Conservation (phyloP, 1,284 basidiomycete species). For the Ustilago xerochloae region DNA sequence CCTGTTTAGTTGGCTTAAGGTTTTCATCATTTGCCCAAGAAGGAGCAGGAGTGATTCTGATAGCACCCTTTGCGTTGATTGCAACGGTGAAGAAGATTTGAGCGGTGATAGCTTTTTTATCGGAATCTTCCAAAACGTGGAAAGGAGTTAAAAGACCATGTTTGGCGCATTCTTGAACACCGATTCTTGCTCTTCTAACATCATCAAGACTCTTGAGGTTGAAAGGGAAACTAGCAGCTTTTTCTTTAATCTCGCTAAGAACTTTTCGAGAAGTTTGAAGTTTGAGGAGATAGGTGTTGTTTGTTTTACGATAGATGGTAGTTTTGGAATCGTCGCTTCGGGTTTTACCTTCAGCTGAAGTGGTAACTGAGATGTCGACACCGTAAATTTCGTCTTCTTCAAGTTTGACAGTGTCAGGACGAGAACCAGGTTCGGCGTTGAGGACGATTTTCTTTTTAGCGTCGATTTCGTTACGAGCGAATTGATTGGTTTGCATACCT, state of each 20-base stretch:
- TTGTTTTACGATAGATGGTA: conserved; percentile 91
- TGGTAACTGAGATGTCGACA: conserved; percentile 83
- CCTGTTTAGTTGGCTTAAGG: conserved; percentile 78
- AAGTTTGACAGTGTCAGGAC: conserved; percentile 63
- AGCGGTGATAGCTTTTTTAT: conserved; percentile 70
- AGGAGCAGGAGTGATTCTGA: conserved; percentile 85
- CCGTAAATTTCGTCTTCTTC: conserved; percentile 95
- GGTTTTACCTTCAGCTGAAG: conserved; percentile 70
- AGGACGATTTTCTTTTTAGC: conserved; percentile 63
- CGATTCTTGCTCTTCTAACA: conserved; percentile 93
- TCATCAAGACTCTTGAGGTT: conserved; percentile 93
- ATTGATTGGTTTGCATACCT: conserved; percentile 86
- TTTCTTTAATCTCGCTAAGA: conserved; percentile 96
- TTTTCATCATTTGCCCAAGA: conserved; percentile 93
- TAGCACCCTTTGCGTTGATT: conserved; percentile 78
- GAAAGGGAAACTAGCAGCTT: conserved; percentile 97
- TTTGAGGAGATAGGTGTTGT: conserved; percentile 90
- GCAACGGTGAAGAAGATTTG: conserved; percentile 96
- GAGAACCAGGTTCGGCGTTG: conserved; percentile 54
- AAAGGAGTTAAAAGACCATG: conserved; percentile 90
- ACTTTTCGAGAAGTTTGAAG: conserved; percentile 95
- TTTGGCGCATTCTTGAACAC: conserved; percentile 93
- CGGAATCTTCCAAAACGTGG: conserved; percentile 73
- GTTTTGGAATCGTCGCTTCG: conserved; percentile 88
- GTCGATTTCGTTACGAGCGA: conserved; percentile 90